These are phyloP conservation scores for Euphrasia confusa DNA, from an alignment of 257 asterid genomes.

Conservation along the genomic window DNA sequence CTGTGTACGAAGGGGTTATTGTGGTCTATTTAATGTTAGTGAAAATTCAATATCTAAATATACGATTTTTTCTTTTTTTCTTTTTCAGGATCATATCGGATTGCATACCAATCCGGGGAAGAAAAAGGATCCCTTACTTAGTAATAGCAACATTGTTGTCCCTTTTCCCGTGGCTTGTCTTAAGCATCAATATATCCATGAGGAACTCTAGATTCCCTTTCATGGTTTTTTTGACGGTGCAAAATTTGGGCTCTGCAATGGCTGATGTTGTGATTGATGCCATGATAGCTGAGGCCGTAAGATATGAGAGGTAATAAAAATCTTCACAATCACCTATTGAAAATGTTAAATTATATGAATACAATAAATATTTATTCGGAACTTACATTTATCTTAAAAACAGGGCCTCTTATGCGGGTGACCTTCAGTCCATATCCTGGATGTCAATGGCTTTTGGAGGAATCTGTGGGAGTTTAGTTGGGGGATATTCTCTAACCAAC, in stretches of 20 bases:
- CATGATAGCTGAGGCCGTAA: constrained; percentile 96
- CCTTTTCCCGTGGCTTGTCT: constrained; percentile 75
- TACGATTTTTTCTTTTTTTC: too few species aligned
- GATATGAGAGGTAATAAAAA: constrained; percentile 70
- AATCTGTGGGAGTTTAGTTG: constrained; percentile 83
- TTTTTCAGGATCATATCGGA: constrained; percentile 78
- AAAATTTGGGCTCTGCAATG: constrained; percentile 97
- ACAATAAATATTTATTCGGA: too few species aligned
- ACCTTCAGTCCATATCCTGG: constrained; percentile 98
- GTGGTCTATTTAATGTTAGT: constrained; percentile 6
- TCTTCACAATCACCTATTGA: constrained; percentile 21
- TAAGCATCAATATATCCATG: constrained; percentile 48
- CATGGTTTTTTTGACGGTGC: constrained; percentile 78
- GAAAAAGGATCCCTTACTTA: constrained; percentile 82
- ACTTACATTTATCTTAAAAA: constrained; percentile 15
- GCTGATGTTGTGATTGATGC: constrained; percentile 98
- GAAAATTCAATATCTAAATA: neutral
- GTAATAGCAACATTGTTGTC: constrained; percentile 66
- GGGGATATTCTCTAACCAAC: constrained; percentile 72
- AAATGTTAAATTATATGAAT: neutral
- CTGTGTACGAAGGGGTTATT: too few species aligned
- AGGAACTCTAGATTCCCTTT: constrained; percentile 60
- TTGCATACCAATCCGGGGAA: constrained; percentile 84
- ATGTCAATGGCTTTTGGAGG: constrained; percentile 99
- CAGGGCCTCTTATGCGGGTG: constrained; percentile 96